Conservation (phyloP, 306 rosid species). For the Trifolium subterraneum region DNA sequence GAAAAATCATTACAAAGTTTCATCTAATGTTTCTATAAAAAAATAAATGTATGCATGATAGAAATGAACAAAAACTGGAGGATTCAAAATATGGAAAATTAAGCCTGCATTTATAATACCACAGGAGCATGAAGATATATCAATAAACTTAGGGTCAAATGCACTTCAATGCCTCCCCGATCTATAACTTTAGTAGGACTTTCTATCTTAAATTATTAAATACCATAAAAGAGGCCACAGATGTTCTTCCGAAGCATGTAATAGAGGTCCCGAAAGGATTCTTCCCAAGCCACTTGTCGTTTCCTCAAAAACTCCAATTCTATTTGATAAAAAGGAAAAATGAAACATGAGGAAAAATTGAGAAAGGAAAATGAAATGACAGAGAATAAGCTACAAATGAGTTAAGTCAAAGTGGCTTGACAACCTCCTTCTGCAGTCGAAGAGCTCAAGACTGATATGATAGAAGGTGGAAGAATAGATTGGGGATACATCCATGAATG, state of each 20-base stretch:
- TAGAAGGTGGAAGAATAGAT: constrained; percentile 74
- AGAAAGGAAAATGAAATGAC: constrained; percentile 18
- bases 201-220: neutral
- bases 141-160: constrained; percentile 16
- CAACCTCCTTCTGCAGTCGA: constrained; percentile 71
- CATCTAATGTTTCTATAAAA: constrained; percentile 13
- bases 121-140: constrained; percentile 20
- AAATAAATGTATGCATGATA: constrained; percentile 1
- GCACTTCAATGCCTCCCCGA: neutral
- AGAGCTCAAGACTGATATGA: constrained; percentile 74
- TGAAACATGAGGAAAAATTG: constrained; percentile 18
- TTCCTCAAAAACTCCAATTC: constrained; percentile 78
- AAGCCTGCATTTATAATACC: constrained; percentile 19
- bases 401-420: constrained; percentile 20
- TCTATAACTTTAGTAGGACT: neutral
- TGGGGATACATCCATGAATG: constrained; percentile 97
- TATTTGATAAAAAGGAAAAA: constrained; percentile 48
- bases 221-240: constrained; percentile 94
- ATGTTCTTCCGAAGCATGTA: constrained; percentile 76
- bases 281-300: constrained; percentile 84
- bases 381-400: constrained; percentile 18
- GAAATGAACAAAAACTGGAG: constrained; percentile 26
- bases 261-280: constrained; percentile 87
- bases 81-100: constrained; percentile 14
- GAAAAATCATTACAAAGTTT: constrained; percentile 14